Percentiles rank a stretch among this genome's conserved stretches.
Evolutionary conservation across 2,329 filamentous ascomycete genomes (phyloP).

Genomic region (Fusarium longipes): DNA sequence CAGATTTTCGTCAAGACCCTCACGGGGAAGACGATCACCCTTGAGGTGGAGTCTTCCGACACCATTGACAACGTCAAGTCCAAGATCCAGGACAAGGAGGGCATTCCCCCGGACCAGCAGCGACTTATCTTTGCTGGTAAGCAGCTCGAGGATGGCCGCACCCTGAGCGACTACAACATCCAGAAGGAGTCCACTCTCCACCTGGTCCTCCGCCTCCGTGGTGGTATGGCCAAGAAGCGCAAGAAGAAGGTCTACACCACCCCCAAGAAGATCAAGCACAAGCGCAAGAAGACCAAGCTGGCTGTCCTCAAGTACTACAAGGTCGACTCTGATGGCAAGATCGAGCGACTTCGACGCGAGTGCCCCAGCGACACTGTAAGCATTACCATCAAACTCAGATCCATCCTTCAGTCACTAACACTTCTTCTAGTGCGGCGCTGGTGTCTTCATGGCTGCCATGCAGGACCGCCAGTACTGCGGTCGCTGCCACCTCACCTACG

Average conservation of each 20-base stretch:
- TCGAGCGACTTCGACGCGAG: slow-evolving; percentile 98
- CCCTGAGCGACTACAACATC: slow-evolving; percentile 99
- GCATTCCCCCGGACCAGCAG: slow-evolving; percentile 98
- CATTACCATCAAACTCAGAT: background rate
- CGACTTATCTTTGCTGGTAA: slow-evolving; percentile 99
- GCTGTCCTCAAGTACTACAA: slow-evolving; percentile 99
- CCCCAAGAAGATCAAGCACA: slow-evolving; percentile 99
- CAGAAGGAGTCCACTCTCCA: slow-evolving; percentile 99
- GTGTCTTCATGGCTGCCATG: slow-evolving; percentile 99
- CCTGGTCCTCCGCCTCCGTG: slow-evolving; percentile 96
- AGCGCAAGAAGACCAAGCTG: slow-evolving; percentile 99
- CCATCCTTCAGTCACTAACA: slow-evolving; percentile 50
- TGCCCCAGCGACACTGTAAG: slow-evolving; percentile 91
- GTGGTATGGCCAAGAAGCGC: slow-evolving; percentile 95
- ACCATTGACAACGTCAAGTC: slow-evolving; percentile 99
- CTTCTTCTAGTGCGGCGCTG: slow-evolving; percentile 84
- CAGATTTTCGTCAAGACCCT: slow-evolving; percentile 86
- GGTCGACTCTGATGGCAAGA: slow-evolving; percentile 99
- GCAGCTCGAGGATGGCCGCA: slow-evolving; percentile 99
- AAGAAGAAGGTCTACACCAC: slow-evolving; percentile 99
- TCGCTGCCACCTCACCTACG: slow-evolving; percentile 78
- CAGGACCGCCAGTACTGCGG: slow-evolving; percentile 98
- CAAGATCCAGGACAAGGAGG: slow-evolving; percentile 99
- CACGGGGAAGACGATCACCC: slow-evolving; percentile 99
- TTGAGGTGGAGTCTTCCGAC: slow-evolving; percentile 99